Evolutionary conservation across 2,329 filamentous ascomycete species (phyloP).

Genomic region (Verticillium zaregamsianum): DNA sequence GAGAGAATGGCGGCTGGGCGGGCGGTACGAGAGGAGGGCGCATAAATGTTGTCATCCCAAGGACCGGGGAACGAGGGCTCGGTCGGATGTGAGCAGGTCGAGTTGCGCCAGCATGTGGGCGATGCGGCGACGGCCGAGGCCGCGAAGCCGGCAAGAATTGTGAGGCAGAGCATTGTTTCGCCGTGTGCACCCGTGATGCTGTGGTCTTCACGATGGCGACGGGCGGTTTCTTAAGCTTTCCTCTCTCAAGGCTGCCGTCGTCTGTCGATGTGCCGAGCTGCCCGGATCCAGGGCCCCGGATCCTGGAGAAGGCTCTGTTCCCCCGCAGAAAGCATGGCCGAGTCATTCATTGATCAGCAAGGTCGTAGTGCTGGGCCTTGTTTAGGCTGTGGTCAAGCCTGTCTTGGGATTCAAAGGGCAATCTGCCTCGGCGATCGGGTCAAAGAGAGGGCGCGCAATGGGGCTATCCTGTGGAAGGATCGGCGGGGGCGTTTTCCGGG

Average conservation of each 20-base stretch:
- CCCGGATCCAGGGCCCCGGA: neutral
- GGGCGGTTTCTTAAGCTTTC: neutral
- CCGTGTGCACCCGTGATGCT: neutral
- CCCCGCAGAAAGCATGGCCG: neutral
- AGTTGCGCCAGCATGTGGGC: slow-evolving; percentile 48
- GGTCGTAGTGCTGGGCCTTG: neutral
- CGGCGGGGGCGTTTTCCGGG: neutral
- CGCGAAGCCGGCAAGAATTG: neutral
- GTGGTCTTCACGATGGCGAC: neutral
- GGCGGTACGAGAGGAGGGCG: slow-evolving; percentile 47
- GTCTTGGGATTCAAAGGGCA: neutral
- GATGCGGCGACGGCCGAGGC: neutral
- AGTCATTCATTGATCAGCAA: neutral
- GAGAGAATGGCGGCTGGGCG: slow-evolving; percentile 38
- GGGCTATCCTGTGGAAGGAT: neutral
- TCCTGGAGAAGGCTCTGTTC: neutral
- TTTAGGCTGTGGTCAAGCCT: neutral
- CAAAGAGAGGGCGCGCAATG: neutral
- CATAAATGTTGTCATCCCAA: slow-evolving; percentile 56
- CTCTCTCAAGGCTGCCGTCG: neutral
- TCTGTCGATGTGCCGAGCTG: neutral
- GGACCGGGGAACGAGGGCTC: slow-evolving; percentile 48
- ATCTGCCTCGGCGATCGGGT: neutral
- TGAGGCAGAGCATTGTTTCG: neutral
- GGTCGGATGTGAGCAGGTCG: slow-evolving; percentile 44